These are phyloP conservation scores for Aspergillus clavatus DNA, from an alignment of 2,329 filamentous ascomycete genomes.

Conservation along the genomic window DNA sequence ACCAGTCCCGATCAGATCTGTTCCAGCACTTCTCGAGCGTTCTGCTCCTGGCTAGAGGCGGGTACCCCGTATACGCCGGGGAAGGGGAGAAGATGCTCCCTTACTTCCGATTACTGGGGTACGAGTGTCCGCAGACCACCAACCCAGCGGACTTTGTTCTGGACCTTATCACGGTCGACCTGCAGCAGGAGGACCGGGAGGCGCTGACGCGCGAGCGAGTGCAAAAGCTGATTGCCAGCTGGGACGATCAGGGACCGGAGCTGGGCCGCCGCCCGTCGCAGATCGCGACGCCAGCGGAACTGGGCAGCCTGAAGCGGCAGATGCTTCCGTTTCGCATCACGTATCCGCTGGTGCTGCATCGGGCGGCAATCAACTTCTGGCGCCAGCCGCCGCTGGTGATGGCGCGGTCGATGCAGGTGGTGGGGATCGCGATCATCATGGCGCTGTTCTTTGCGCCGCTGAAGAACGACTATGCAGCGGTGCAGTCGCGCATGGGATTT, in stretches of 20 bases:
- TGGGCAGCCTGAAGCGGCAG: slow-evolving; percentile 63
- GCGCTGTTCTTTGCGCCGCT: slow-evolving; percentile 68
- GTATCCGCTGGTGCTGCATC: slow-evolving; percentile 63
- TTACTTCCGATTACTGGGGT: slow-evolving; percentile 58
- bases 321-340: slow-evolving; percentile 58
- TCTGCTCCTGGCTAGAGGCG: slow-evolving; percentile 65
- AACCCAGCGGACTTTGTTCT: slow-evolving; percentile 76
- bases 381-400: slow-evolving; percentile 61
- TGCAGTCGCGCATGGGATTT: slow-evolving; percentile 71
- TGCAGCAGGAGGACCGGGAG: slow-evolving; percentile 62
- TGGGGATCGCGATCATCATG: slow-evolving; percentile 59
- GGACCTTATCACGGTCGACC: slow-evolving; percentile 70
- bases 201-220: slow-evolving; percentile 60
- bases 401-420: slow-evolving; percentile 62
- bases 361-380: slow-evolving; percentile 64
- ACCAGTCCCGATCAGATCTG: slow-evolving; percentile 69
- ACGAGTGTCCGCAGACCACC: slow-evolving; percentile 62
- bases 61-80: slow-evolving; percentile 64
- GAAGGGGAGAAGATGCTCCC: slow-evolving; percentile 58
- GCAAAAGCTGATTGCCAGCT: slow-evolving; percentile 55
- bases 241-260: slow-evolving; percentile 38
- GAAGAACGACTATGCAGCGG: slow-evolving; percentile 61
- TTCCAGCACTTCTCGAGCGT: slow-evolving; percentile 69
- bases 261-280: slow-evolving; percentile 31
- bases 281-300: slow-evolving; percentile 64